Percentiles rank a stretch among this genome's conserved stretches.
These are phyloP conservation scores for Trametes cingulata DNA, from an alignment of 768 basidiomycete species.

Conservation along the genomic window DNA sequence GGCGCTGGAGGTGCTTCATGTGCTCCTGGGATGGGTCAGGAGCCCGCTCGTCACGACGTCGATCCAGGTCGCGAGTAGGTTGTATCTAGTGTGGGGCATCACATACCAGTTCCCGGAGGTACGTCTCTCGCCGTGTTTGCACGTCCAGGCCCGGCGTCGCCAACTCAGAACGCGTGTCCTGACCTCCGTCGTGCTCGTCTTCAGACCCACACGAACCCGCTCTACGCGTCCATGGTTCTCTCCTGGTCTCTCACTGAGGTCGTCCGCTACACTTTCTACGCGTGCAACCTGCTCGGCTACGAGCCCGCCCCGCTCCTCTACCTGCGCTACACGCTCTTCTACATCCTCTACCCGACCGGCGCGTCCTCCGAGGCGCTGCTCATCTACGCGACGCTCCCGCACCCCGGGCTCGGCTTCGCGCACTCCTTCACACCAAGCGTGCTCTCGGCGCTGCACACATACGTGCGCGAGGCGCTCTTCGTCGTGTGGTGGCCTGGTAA, in stretches of 20 bases:
- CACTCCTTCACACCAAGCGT: conserved; percentile 30
- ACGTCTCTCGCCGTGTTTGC: conserved; percentile 6
- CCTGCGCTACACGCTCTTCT: conserved; percentile 92
- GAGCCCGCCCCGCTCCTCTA: conserved; percentile 55
- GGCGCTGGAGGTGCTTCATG: conserved; percentile 81
- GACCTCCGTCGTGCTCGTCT: background rate
- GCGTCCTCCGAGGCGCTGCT: conserved; percentile 89
- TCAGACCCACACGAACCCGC: conserved; percentile 68
- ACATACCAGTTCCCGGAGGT: conserved; percentile 64
- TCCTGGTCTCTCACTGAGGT: conserved; percentile 93
- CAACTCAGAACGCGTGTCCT: background rate
- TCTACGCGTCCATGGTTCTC: conserved; percentile 89
- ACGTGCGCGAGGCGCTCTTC: conserved; percentile 61
- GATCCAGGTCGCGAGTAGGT: conserved; percentile 78
- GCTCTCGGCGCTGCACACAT: conserved; percentile 55
- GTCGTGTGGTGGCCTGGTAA: conserved; percentile 88
- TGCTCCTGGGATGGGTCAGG: conserved; percentile 74
- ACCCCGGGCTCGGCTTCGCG: conserved; percentile 41
- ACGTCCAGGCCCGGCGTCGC: conserved; percentile 3
- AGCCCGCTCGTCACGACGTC: conserved; percentile 73
- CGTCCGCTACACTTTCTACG: conserved; percentile 90
- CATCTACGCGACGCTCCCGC: conserved; percentile 73
- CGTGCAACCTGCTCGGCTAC: conserved; percentile 57
- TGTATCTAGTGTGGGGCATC: conserved; percentile 87
- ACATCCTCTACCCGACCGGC: conserved; percentile 89